phyloP scores from a whole-genome alignment of 2,329 filamentous ascomycete genomes.

The Hypoxylon sp. region DNA sequence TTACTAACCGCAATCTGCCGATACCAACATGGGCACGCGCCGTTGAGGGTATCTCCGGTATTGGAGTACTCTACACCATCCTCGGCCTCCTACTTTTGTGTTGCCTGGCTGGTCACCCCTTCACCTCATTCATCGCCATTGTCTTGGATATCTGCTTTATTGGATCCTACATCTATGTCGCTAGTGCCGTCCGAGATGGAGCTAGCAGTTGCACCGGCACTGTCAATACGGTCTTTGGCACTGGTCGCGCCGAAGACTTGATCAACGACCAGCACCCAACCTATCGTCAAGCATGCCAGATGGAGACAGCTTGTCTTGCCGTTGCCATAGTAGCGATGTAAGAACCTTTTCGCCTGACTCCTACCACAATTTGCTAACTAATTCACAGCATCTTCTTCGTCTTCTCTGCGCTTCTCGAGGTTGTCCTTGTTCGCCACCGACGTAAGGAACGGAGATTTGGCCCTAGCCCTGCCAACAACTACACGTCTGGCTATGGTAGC shows the following conservation, averaged over 20 bases:
- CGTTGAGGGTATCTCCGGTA: conserved; percentile 83
- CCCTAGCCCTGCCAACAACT: conserved; percentile 58
- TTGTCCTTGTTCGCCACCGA: conserved; percentile 77
- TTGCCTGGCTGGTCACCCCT: conserved; percentile 79
- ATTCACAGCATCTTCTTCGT: conserved; percentile 76
- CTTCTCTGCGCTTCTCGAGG: conserved; percentile 76
- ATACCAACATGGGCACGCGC: conserved; percentile 78
- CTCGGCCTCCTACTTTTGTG: conserved; percentile 81
- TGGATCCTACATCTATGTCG: conserved; percentile 84
- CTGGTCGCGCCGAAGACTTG: conserved; percentile 65
- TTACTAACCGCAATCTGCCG: conserved; percentile 71
- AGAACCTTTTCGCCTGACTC: conserved; percentile 44
- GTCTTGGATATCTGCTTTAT: conserved; percentile 82
- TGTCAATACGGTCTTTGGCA: conserved; percentile 77
- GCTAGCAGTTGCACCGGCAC: conserved; percentile 71
- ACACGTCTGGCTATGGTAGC: conserved; percentile 55
- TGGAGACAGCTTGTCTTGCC: conserved; percentile 83
- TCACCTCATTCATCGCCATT: conserved; percentile 80
- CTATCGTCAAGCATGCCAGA: conserved; percentile 71
- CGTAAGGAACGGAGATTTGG: conserved; percentile 63
- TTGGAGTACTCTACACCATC: conserved; percentile 79
- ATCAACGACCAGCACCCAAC: conserved; percentile 64
- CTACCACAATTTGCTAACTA: conserved; percentile 2
- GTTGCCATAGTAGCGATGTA: conserved; percentile 83
- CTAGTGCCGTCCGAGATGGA: conserved; percentile 78